These are phyloP conservation scores for Cryptococcus wingfieldii DNA, from an alignment of 1,284 basidiomycete genomes.

Conservation along the genomic window DNA sequence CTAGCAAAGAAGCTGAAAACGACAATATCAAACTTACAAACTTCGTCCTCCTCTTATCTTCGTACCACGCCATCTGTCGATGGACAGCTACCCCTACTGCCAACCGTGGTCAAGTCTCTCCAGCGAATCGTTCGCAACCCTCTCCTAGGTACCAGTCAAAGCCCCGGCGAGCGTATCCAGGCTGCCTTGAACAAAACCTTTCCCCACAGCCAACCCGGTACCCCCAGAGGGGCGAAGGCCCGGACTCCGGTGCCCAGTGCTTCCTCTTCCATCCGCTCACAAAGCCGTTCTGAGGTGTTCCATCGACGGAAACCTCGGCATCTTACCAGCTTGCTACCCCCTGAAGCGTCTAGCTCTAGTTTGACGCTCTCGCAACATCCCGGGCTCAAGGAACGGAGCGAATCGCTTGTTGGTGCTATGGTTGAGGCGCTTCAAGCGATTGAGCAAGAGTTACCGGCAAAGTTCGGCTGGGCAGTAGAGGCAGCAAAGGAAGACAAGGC, in stretches of 20 bases:
- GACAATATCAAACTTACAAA: constrained; percentile 12
- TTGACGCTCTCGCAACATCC: constrained; percentile 2
- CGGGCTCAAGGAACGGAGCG: constrained; percentile 9
- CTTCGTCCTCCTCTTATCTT: constrained; percentile 18
- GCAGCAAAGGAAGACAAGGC: background rate
- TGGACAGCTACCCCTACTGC: constrained; percentile 16
- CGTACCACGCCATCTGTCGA: constrained; percentile 20
- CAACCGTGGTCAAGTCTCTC: constrained; percentile 23
- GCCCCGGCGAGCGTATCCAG: constrained; percentile 41
- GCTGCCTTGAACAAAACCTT: constrained; percentile 29
- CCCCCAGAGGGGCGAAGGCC: background rate
- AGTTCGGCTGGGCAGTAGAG: constrained; percentile 7
- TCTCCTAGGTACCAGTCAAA: constrained; percentile 37
- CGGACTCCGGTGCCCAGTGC: background rate
- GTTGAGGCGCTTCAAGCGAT: constrained; percentile 7
- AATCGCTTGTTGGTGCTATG: constrained; percentile 10
- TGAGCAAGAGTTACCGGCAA: constrained; percentile 2
- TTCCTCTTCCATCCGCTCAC: background rate
- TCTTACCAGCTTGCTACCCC: constrained; percentile 5
- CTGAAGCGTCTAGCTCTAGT: constrained; percentile 1
- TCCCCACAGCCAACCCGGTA: constrained; percentile 6
- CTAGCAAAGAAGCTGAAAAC: constrained; percentile 25
- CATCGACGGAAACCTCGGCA: constrained; percentile 6
- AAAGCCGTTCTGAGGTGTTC: background rate
- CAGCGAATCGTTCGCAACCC: constrained; percentile 36